These are phyloP conservation scores for Mycena haematopus DNA, from an alignment of 768 basidiomycete genomes.

Conservation along the genomic window DNA sequence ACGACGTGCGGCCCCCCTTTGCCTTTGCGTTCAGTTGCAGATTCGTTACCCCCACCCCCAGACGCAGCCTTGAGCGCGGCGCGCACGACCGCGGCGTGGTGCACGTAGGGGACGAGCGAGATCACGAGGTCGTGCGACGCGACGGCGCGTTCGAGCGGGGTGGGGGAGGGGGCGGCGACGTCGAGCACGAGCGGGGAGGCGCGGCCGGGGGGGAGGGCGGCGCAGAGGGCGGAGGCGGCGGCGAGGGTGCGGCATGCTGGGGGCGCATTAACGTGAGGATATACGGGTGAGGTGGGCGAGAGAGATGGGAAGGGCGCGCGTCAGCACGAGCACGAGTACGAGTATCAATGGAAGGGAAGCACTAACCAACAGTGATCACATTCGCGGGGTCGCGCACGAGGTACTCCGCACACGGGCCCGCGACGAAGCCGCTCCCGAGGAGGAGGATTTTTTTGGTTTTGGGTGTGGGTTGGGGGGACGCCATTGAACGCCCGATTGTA, in stretches of 20 bases:
- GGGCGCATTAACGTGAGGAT: constrained; percentile 1
- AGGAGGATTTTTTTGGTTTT: constrained; percentile 82
- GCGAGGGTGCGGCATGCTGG: constrained; percentile 87
- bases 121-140: constrained; percentile 92
- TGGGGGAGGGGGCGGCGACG: constrained; percentile 58
- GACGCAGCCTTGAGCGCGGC: constrained; percentile 87
- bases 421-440: constrained; percentile 95
- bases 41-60: too few species aligned
- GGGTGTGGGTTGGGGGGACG: too few species aligned
- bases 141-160: constrained; percentile 79
- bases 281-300: too few species aligned
- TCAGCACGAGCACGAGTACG: constrained; percentile 30
- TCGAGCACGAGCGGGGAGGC: constrained; percentile 84
- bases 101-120: constrained; percentile 93
- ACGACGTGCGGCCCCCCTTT: constrained; percentile 94
- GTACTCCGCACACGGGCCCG: constrained; percentile 96
- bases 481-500: too few species aligned
- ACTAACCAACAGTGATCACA: constrained; percentile 78
- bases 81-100: constrained; percentile 90
- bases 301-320: too few species aligned
- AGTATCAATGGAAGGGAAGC: too few species aligned
- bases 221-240: constrained; percentile 72
- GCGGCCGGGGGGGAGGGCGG: constrained; percentile 69
- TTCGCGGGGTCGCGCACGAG: constrained; percentile 83
- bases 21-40: too few species aligned